Evolutionary conservation across 768 basidiomycete species (phyloP), one percentile per base, ranked within the genome.

Genomic region (Suillus brevipes): DNA sequence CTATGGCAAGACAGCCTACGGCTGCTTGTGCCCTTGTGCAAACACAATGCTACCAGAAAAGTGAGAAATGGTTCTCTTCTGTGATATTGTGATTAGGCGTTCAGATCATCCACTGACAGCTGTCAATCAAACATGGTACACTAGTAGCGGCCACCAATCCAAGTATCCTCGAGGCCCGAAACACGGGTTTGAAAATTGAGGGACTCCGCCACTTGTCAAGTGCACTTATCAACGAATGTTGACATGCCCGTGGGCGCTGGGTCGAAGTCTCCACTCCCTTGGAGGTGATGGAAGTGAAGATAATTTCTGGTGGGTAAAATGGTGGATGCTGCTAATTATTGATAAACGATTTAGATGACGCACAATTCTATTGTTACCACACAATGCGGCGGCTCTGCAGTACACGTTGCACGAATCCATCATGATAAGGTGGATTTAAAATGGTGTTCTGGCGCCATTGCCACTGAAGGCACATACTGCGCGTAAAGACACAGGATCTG

Each of bases 111-210:
- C 12, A 56, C 36, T 57, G 56, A 37, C 36, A 37, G 36, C 36
- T 57, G 56, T n/a, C 53, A 55, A 34, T 55, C 52, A 34, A 55
- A 55, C 20, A 31, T 31, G 28, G 25, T 28, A 9, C 8, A 34
- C 20, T n/a, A n/a, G 53, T 20, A 31, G 53, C 31, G 6, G 10
- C 53, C 12, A 16, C 7, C 7, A 14, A 23, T 37, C n/a, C 55
- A 56, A 56, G 34, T 56, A 56, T 56, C 34, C 36, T 57, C 36
- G 56, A 57, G 56, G 56, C 37, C n/a, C 14, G 56, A 37, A 57
- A 4, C 56, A 38, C 13, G 56, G 13, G 36, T 23, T 6, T 23
- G 31, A 55, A 34, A 34, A n/a, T 36, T 3, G 34, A 13, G 34
- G 20, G 53, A 14, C 20, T 36, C 34, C 20, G 9, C 18, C 53